Evolutionary conservation across 2,329 filamentous ascomycete genomes (phyloP).

Genomic region (Dothideomycetes sp.): DNA sequence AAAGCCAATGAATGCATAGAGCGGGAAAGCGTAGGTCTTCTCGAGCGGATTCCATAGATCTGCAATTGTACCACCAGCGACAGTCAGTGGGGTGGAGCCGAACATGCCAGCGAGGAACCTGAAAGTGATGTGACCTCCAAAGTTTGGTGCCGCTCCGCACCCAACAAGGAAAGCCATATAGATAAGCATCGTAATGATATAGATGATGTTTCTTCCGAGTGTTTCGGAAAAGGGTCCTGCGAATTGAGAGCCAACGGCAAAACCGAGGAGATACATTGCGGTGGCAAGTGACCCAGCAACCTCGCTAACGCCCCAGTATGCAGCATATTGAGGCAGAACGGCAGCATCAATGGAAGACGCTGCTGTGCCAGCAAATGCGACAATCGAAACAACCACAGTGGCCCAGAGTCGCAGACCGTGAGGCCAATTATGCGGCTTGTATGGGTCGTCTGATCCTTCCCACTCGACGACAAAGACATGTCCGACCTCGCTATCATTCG

Average conservation of each 20-base stretch:
- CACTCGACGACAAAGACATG: conserved; percentile 9
- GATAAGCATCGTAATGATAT: conserved; percentile 13
- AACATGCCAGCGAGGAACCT: conserved; percentile 17
- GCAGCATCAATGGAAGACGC: conserved; percentile 8
- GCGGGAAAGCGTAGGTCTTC: conserved; percentile 14
- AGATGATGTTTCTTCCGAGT: conserved; percentile 20
- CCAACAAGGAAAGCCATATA: conserved; percentile 8
- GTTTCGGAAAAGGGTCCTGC: conserved; percentile 30
- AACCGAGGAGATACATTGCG: conserved; percentile 32
- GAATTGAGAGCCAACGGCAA: conserved; percentile 26
- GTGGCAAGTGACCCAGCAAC: conserved; percentile 5
- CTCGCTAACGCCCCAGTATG: conserved; percentile 6
- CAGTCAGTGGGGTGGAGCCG: conserved; percentile 14
- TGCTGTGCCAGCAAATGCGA: conserved; percentile 8
- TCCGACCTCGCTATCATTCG: conserved; percentile 6
- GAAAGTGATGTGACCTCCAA: conserved; percentile 15
- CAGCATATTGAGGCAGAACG: conserved; percentile 8
- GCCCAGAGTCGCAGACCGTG: conserved; percentile 6
- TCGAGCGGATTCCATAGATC: conserved; percentile 16
- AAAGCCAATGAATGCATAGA: conserved; percentile 12
- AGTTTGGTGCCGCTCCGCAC: conserved; percentile 12
- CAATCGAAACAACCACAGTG: conserved; percentile 5
- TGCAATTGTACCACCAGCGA: conserved; percentile 16
- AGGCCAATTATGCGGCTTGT: conserved; percentile 8
- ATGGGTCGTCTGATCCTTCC: conserved; percentile 7